Conservation (phyloP, 2,329 filamentous ascomycete species). For the Zymoseptoria pseudotritici region DNA sequence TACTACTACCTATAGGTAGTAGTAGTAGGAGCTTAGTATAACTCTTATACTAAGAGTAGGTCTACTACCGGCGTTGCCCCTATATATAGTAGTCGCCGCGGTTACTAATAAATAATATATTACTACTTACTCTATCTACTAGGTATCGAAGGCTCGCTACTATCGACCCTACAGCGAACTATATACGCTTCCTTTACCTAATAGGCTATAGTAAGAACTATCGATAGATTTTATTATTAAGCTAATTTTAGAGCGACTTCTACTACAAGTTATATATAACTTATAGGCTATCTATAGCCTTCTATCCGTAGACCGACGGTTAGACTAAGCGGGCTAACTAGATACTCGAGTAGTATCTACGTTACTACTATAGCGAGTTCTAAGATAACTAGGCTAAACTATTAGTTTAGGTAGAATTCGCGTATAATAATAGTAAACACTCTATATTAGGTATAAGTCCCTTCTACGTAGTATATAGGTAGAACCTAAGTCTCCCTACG, state of each 20-base stretch:
- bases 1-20: too few relatives aligned
- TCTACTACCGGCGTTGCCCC: too few relatives aligned
- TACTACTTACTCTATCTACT: too few relatives aligned
- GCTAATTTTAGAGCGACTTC: conserved; percentile 2
- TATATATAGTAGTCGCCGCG: too few relatives aligned
- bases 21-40: too few relatives aligned
- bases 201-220: not conserved
- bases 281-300: conserved; percentile 1
- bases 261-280: conserved; percentile 2
- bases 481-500: not conserved
- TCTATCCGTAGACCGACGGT: not conserved
- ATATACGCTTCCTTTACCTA: not conserved
- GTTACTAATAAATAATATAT: too few relatives aligned
- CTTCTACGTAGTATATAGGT: not conserved
- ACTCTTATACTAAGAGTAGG: too few relatives aligned
- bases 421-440: conserved; percentile 1
- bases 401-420: not conserved
- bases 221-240: conserved; percentile 6
- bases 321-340: not conserved
- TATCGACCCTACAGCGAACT: not conserved
- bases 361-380: not conserved
- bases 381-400: not conserved
- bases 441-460: not conserved
- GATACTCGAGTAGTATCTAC: not conserved
- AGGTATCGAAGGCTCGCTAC: not conserved